Evolutionary conservation across 164 flowering plant species (phyloP), one percentile per base, ranked within the genome.

Genomic region (Buxus sempervirens): DNA sequence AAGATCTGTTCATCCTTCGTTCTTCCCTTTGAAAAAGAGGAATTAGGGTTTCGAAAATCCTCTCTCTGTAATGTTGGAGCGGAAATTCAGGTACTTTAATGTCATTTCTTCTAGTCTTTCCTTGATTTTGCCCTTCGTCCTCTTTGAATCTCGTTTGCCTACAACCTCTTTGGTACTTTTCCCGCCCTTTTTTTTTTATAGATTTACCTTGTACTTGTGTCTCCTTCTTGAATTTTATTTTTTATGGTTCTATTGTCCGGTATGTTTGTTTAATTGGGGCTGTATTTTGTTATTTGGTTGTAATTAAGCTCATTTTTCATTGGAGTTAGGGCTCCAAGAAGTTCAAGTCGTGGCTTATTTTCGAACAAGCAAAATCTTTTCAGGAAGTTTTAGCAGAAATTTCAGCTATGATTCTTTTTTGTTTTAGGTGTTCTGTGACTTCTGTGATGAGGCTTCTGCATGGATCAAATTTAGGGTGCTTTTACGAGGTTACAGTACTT

Each of bases 401-500:
- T 19, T 42, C 49, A 22, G 24, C 12, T 67, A 25, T 56, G 25
- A 9, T 23, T 45, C 26, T 3, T 32, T 32, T 45, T 14, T 6
- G n/a, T n/a, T n/a, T n/a, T n/a, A n/a, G n/a, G n/a, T 4, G 26
- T 58, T 20, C 5, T 58, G 58, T 56, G 63, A n/a, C 12, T 27
- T 42, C 18, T 25, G 32, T 25, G 18, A 24, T 16, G 23, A 23
- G 27, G 28, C 26, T 42, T 32, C 42, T 16, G 45, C 26, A 0
- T 58, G 38, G 63, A 59, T 58, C 22, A 19, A n/a, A 45, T 20
- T 65, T 65, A 21, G 60, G 60, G n/a, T 67, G 63, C 41, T 25
- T 58, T 58, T 27, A 25, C 36, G 61, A 58, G 57, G 42, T 25
- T 58, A 55, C 41, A 8, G 53, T 21, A 38, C 62, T 73, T 73